Evolutionary conservation across 2,329 filamentous ascomycete species (phyloP), one percentile per base, ranked within the genome.

Genomic region (Hypoxylon sp.): DNA sequence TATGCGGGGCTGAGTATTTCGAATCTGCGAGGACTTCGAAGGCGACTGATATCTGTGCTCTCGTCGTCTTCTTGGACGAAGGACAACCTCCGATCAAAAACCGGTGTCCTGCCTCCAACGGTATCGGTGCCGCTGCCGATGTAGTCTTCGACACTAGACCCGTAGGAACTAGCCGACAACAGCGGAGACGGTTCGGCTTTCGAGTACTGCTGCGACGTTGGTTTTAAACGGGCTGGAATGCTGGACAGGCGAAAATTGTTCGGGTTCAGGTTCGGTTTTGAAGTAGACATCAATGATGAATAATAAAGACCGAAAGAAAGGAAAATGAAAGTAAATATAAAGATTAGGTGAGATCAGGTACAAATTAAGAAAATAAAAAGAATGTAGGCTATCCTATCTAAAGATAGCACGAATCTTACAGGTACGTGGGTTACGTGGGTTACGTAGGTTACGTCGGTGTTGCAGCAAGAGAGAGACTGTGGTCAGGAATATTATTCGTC

Each of bases 81-180:
- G 42, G 71, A 69, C 48, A 71, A 33, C 44, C 69, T 53, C 26
- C 61, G 61, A 54, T 73, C 69, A 56, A 72, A 58, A 24, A 68
- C 67, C 20, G 72, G 72, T 9, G 70, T 74, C 33, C 69, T 67
- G 16, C 67, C 71, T 30, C 73, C 72, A 22, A 68, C 69, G 26
- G 71, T 74, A 36, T 74, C 70, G 60, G 71, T 68, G 26, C 73
- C 71, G 46, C 70, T 72, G 28, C 72, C 72, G 55, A 73, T 73
- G 22, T 71, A 72, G 51, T 73, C 71, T 61, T 74, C 71, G 42
- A 73, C 56, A 55, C 68, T 70, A 58, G 74, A 70, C 16, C 70
- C 69, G 66, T 51, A 58, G 49, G 73, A 72, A 65, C 65, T 70
- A 18, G 72, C 68, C 3, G 67, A 72, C 16, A 68, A 66, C 16